Evolutionary conservation across 1,284 basidiomycete genomes (phyloP).

Genomic region (Moesziomyces sp.): DNA sequence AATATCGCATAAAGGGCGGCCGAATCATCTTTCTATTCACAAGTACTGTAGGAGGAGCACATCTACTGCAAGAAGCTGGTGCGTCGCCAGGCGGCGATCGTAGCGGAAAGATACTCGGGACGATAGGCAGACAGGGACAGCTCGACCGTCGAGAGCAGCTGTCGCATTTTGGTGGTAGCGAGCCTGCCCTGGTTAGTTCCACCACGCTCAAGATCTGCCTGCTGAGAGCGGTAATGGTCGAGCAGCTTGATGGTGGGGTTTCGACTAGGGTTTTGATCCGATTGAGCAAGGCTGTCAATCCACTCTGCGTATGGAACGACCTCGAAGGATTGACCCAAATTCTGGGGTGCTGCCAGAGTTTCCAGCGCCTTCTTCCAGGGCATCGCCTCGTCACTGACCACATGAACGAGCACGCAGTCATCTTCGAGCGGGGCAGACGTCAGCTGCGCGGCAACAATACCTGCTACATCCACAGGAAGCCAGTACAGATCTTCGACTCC

Average conservation of each 20-base stretch:
- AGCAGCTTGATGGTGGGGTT: conserved; percentile 73
- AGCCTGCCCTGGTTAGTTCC: conserved; percentile 9
- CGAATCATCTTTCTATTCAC: neutral
- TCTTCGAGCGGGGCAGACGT: conserved; percentile 54
- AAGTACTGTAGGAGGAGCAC: neutral
- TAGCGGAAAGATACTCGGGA: conserved; percentile 23
- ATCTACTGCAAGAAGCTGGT: conserved; percentile 21
- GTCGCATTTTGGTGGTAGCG: conserved; percentile 15
- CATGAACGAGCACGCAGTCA: conserved; percentile 20
- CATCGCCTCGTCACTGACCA: conserved; percentile 32
- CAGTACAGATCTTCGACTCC: conserved; percentile 72
- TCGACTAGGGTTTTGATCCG: conserved; percentile 69
- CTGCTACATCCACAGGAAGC: conserved; percentile 75
- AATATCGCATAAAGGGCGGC: too few relatives aligned
- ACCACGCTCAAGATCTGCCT: conserved; percentile 33
- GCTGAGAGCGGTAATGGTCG: conserved; percentile 69
- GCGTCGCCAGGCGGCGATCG: conserved; percentile 26
- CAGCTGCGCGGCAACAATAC: conserved; percentile 72
- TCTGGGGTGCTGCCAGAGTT: conserved; percentile 70
- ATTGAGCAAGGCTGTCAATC: conserved; percentile 70
- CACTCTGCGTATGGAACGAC: conserved; percentile 76
- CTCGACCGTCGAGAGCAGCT: neutral
- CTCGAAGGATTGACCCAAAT: conserved; percentile 79
- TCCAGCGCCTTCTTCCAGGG: conserved; percentile 73
- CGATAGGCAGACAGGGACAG: conserved; percentile 16